Conservation (phyloP, 1,284 basidiomycete genomes). For the Ustilago nuda region DNA sequence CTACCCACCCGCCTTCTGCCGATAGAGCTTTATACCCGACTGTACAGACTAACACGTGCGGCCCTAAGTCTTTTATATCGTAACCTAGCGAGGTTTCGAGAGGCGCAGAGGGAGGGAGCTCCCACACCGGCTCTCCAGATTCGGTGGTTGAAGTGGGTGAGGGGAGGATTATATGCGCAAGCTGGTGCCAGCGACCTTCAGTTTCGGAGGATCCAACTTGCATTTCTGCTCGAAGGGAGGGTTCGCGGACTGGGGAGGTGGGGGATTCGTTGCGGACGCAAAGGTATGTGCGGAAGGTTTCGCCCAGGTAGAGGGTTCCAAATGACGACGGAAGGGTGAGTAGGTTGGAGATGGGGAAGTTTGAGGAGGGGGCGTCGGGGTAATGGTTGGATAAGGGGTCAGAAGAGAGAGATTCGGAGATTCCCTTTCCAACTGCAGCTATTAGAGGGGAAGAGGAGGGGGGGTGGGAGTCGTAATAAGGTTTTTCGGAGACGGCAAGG, state of each 20-base stretch:
- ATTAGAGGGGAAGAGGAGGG: neutral
- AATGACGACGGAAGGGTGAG: constrained; percentile 54
- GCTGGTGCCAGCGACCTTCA: constrained; percentile 24
- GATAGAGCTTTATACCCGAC: constrained; percentile 53
- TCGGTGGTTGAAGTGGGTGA: constrained; percentile 16
- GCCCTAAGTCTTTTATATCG: constrained; percentile 66
- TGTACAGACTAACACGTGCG: constrained; percentile 65
- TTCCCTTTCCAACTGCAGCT: constrained; percentile 15
- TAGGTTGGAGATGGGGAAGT: constrained; percentile 26
- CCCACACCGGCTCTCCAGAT: constrained; percentile 16
- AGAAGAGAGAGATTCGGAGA: constrained; percentile 1
- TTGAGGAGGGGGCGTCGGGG: neutral
- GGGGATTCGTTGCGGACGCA: constrained; percentile 63
- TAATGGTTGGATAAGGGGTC: constrained; percentile 22
- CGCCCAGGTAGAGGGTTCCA: constrained; percentile 60
- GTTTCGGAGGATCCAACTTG: constrained; percentile 43
- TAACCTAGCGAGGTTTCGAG: constrained; percentile 55
- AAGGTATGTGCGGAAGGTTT: constrained; percentile 65
- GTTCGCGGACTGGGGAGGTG: constrained; percentile 33
- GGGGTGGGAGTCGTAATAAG: constrained; percentile 34
- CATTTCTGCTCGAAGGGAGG: constrained; percentile 62
- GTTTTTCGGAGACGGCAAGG: constrained; percentile 36
- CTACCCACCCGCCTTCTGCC: constrained; percentile 26
- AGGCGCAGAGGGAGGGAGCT: constrained; percentile 15
- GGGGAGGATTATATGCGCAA: constrained; percentile 34